Evolutionary conservation across 2,329 filamentous ascomycete genomes (phyloP).

Genomic region (Chaetomiaceae sp.): DNA sequence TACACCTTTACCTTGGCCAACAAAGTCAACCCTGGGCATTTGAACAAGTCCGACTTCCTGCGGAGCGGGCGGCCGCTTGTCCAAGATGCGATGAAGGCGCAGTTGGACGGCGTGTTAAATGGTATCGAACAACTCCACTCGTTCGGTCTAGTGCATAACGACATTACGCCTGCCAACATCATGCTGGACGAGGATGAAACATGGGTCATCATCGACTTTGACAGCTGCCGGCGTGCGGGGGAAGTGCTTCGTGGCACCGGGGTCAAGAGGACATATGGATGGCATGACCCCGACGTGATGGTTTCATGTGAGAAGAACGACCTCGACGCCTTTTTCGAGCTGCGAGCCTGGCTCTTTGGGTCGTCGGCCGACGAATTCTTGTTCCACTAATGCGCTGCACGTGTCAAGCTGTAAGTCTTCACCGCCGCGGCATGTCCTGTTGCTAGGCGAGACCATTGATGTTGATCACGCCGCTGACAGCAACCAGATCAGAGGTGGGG

Average conservation of each 20-base stretch:
- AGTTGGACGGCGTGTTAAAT: neutral
- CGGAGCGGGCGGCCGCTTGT: constrained; percentile 6
- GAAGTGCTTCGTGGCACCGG: constrained; percentile 4
- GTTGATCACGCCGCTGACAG: neutral
- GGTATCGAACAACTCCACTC: constrained; percentile 6
- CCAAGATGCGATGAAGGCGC: neutral
- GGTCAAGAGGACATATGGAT: constrained; percentile 4
- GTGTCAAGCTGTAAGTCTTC: constrained; percentile 2
- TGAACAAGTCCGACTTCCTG: constrained; percentile 5
- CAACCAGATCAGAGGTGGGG: neutral
- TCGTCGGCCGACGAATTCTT: constrained; percentile 5
- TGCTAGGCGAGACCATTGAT: neutral
- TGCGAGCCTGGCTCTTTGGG: constrained; percentile 7
- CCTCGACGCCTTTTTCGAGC: constrained; percentile 5
- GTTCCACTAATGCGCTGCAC: neutral
- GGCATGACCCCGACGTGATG: constrained; percentile 6
- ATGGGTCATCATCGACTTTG: constrained; percentile 9
- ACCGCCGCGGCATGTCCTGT: neutral
- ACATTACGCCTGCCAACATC: constrained; percentile 10
- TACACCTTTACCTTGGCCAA: neutral
- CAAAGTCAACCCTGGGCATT: constrained; percentile 3
- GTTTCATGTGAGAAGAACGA: constrained; percentile 4
- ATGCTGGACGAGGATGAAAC: constrained; percentile 8
- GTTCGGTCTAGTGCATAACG: constrained; percentile 7
- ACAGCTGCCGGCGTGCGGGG: constrained; percentile 2